phyloP scores from a whole-genome alignment of 176 grass and related monocot genomes.

The Musa troglodytarum region DNA sequence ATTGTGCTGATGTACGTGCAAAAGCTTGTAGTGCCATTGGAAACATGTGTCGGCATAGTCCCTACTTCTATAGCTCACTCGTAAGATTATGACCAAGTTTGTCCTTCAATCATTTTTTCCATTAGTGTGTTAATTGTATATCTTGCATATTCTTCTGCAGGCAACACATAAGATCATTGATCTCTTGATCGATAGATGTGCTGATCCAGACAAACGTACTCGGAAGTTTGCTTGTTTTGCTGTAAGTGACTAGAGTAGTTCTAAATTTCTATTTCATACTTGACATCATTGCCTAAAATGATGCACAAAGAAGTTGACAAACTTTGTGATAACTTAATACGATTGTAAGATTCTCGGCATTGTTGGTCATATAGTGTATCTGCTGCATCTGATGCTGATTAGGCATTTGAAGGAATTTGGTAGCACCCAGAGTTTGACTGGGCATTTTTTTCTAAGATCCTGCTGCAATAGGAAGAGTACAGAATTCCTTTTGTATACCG shows the following conservation, averaged over 20 bases:
- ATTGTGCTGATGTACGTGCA: constrained; percentile 81
- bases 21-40: constrained; percentile 98
- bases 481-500: too few relatives aligned
- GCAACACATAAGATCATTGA: constrained; percentile 58
- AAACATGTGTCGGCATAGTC: constrained; percentile 89
- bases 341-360: background rate
- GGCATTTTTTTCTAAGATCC: background rate
- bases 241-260: constrained; percentile 36
- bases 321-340: background rate
- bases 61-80: constrained; percentile 81
- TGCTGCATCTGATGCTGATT: background rate
- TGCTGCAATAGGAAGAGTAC: background rate
- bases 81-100: constrained; percentile 37
- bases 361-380: background rate
- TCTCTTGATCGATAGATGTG: constrained; percentile 84
- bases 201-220: constrained; percentile 77
- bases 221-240: constrained; percentile 98
- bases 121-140: background rate
- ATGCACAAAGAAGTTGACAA: background rate
- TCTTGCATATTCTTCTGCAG: constrained; percentile 29
- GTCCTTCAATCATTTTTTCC: background rate
- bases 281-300: background rate
- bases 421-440: background rate
- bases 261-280: too few relatives aligned
- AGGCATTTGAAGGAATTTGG: background rate